Evolutionary conservation across 108 stramenopile species (phyloP), one percentile per base, ranked within the genome.

Genomic region (Cyclotella cryptica): DNA sequence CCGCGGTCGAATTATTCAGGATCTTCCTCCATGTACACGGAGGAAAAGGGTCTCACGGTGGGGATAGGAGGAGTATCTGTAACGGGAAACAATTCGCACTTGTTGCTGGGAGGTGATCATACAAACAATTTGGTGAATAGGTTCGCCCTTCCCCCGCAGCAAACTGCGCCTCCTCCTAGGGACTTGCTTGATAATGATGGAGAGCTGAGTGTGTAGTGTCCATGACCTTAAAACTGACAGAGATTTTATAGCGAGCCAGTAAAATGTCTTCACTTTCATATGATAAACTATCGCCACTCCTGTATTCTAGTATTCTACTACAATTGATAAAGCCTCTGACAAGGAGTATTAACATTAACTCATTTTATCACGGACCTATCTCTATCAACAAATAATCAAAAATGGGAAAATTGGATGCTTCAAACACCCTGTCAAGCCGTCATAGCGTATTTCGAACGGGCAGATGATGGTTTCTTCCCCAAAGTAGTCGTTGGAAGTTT

Each of bases 1-100:
- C 82, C 82, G 21, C 35, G 66, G 45, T 83, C 82, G 21, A 60
- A 71, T 43, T 83, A 51, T 53, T 83, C 82, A 26, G 82, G 78
- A 11, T 49, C 78, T n/a, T 83, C 82, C 11, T 77, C 75, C 11
- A 75, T 79, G 74, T 84, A 79, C 30, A 84, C 83, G 18, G 83
- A 84, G 28, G 83, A 84, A 60, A 82, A 82, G 41, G 81, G 81
- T 10, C 71, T 82, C 42, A 76, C 65, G 8, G 75, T 55, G 43
- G 72, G 81, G 22, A 70, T 82, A 24, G 81, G 80, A 12, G 80
- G 81, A 24, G 55, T 76, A 21, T 43, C 55, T 39, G 65, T 82
- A 0, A 70, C 57, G 21, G 75, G 81, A 41, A 64, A 82, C 35
- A 51, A 69, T 14, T 59, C 69, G 22, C 74, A 76, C 43, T 71